Conservation (phyloP, 2,329 filamentous ascomycete genomes). For the Colletotrichum zoysiae region DNA sequence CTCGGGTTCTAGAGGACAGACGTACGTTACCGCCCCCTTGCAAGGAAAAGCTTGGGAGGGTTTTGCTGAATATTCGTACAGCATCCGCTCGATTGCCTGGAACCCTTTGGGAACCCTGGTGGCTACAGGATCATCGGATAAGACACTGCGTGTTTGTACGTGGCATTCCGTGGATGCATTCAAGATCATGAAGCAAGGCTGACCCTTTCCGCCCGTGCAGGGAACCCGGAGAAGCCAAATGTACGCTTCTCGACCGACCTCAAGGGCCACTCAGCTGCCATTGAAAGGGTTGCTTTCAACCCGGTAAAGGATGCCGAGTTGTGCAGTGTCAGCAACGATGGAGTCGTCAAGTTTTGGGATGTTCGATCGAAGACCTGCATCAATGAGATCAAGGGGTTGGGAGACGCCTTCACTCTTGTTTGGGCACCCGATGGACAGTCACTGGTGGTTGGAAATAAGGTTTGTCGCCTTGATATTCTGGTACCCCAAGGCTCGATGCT, state of each 20-base stretch:
- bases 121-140: conserved; percentile 81
- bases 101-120: conserved; percentile 87
- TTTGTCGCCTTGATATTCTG: conserved; percentile 50
- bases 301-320: conserved; percentile 82
- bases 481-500: not conserved
- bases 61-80: conserved; percentile 52
- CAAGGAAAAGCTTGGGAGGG: conserved; percentile 41
- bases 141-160: conserved; percentile 79
- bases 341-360: conserved; percentile 84
- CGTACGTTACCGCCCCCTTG: conserved; percentile 58
- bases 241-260: conserved; percentile 82
- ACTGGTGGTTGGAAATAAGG: conserved; percentile 80
- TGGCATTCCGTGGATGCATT: conserved; percentile 40
- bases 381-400: conserved; percentile 76
- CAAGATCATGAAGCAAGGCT: not conserved
- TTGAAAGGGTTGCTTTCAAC: conserved; percentile 84
- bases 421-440: conserved; percentile 80
- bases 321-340: conserved; percentile 80
- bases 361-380: conserved; percentile 78
- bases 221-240: conserved; percentile 82
- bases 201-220: conserved; percentile 49
- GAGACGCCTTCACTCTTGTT: conserved; percentile 76
- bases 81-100: conserved; percentile 87
- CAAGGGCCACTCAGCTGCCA: conserved; percentile 72
- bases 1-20: conserved; percentile 66